A percentile compares a stretch with the other conserved stretches of the same genome.
Conservation (phyloP, 2,329 filamentous ascomycete species). For the Sphaerulina vaccinii region DNA sequence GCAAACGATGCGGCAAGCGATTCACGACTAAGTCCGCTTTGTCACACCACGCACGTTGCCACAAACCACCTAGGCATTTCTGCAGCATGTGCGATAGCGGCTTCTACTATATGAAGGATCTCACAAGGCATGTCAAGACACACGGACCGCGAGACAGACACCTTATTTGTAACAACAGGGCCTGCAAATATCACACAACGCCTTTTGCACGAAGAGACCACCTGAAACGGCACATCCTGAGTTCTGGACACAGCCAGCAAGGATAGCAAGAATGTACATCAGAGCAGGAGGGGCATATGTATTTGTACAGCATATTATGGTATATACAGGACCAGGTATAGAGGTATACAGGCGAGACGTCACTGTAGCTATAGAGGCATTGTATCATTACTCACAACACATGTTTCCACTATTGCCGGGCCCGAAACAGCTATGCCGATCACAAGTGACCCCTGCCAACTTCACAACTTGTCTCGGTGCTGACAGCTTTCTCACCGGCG, state of each 20-base stretch:
- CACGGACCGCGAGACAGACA: constrained; percentile 6
- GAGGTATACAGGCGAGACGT: too few relatives aligned
- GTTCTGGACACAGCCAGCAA: constrained; percentile 1
- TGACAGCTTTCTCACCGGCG: too few relatives aligned
- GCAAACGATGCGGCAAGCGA: background rate
- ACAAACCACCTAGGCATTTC: background rate
- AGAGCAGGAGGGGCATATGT: background rate
- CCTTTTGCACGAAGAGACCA: constrained; percentile 12
- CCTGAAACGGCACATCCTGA: background rate
- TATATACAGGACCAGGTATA: too few relatives aligned
- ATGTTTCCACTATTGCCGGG: too few relatives aligned
- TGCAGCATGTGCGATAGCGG: constrained; percentile 1
- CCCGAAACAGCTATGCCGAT: too few relatives aligned
- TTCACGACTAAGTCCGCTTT: constrained; percentile 3
- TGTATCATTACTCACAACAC: too few relatives aligned
- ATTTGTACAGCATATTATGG: background rate
- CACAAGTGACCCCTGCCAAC: too few relatives aligned
- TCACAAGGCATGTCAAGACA: constrained; percentile 9
- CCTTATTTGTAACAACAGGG: constrained; percentile 8
- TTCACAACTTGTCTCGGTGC: too few relatives aligned
- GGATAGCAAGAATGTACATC: background rate
- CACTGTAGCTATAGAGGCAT: too few relatives aligned
- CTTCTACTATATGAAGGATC: constrained; percentile 9
- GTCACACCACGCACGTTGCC: constrained; percentile 12
- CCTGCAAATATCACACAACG: constrained; percentile 5